Evolutionary conservation across 2,329 filamentous ascomycete genomes (phyloP).

Genomic region (Aspergillus sp.): DNA sequence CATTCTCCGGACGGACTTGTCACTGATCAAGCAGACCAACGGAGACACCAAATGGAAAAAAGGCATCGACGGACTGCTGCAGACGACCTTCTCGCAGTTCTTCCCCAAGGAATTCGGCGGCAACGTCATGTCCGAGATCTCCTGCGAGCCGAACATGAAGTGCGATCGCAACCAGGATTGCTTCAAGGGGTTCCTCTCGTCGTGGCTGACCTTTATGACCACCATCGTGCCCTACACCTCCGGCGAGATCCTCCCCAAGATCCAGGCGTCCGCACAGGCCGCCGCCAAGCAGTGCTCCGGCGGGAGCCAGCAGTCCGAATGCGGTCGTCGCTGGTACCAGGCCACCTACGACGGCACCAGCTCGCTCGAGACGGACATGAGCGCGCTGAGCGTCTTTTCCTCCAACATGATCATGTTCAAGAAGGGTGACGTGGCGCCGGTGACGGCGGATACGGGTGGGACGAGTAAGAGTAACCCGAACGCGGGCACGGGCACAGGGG

Average conservation of each 20-base stretch:
- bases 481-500: conserved; percentile 33
- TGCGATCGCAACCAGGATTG: conserved; percentile 72
- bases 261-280: conserved; percentile 58
- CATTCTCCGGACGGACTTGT: conserved; percentile 11
- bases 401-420: conserved; percentile 28
- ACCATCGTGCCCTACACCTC: conserved; percentile 61
- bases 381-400: conserved; percentile 37
- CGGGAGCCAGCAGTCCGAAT: conserved; percentile 56
- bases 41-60: conserved; percentile 54
- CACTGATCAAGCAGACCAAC: conserved; percentile 35
- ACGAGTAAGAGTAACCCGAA: conserved; percentile 52
- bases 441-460: conserved; percentile 55
- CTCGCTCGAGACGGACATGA: conserved; percentile 44
- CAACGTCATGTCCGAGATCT: conserved; percentile 63
- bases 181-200: conserved; percentile 70
- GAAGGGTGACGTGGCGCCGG: conserved; percentile 31
- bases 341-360: conserved; percentile 35
- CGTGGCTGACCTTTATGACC: conserved; percentile 63
- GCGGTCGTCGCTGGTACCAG: conserved; percentile 47
- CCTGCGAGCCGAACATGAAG: conserved; percentile 61
- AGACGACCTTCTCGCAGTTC: conserved; percentile 50
- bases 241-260: conserved; percentile 56
- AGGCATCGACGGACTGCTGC: conserved; percentile 57
- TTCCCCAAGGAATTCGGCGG: conserved; percentile 49
- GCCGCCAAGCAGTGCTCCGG: conserved; percentile 65